Conservation (phyloP, 495 filamentous ascomycete species). For the Filosporella fistucella region DNA sequence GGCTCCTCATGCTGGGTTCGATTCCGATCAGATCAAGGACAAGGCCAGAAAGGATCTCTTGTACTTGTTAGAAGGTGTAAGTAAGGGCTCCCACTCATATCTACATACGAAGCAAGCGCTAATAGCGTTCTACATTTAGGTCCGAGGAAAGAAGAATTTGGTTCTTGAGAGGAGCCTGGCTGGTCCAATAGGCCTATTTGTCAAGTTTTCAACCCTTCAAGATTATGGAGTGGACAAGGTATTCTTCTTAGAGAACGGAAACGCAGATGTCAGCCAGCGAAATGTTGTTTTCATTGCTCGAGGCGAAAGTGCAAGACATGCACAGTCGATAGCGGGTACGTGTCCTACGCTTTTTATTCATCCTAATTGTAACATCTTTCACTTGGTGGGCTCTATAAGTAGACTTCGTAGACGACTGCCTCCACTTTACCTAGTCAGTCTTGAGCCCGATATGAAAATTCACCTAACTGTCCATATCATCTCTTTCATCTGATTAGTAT, state of each 20-base stretch:
- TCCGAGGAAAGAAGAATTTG: slow-evolving; percentile 97
- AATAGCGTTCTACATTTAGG: slow-evolving; percentile 43
- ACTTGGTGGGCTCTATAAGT: slow-evolving; percentile 48
- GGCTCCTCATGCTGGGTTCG: slow-evolving; percentile 69
- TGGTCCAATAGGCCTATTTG: slow-evolving; percentile 82
- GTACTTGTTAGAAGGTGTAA: slow-evolving; percentile 85
- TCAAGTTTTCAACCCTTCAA: slow-evolving; percentile 77
- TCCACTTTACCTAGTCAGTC: slow-evolving; percentile 60
- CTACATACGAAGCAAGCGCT: slow-evolving; percentile 7
- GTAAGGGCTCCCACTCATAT: slow-evolving; percentile 50
- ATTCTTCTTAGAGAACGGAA: slow-evolving; percentile 91
- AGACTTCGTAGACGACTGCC: slow-evolving; percentile 51
- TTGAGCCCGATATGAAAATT: slow-evolving; percentile 63
- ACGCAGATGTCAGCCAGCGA: slow-evolving; percentile 84
- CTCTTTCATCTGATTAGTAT: slow-evolving; percentile 13
- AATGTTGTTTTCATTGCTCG: slow-evolving; percentile 92
- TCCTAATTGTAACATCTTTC: not conserved
- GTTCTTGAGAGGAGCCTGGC: slow-evolving; percentile 88
- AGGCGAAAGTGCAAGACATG: slow-evolving; percentile 79
- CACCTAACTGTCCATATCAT: too few relatives aligned
- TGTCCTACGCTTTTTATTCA: slow-evolving; percentile 14
- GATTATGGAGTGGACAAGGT: slow-evolving; percentile 97
- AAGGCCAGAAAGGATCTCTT: slow-evolving; percentile 82
- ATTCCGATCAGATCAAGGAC: slow-evolving; percentile 75
- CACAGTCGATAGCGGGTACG: slow-evolving; percentile 86